Conservation (phyloP, 768 basidiomycete genomes). For the Rhodotorula toruloides region DNA sequence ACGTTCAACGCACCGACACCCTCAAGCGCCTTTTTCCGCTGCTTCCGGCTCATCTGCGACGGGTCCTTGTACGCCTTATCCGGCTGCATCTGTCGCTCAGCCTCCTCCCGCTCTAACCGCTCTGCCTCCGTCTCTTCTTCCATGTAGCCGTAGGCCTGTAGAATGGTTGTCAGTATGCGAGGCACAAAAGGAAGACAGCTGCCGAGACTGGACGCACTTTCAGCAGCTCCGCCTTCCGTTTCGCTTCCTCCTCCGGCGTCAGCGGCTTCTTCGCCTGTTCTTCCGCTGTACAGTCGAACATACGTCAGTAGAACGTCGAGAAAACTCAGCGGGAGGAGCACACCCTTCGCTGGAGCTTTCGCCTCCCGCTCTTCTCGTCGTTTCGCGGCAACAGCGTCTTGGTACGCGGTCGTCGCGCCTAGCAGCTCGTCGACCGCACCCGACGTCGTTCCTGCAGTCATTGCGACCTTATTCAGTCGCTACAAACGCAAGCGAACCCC, state of each 20-base stretch:
- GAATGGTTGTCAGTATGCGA: no score
- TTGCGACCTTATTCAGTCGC: no score
- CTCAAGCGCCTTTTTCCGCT: slow-evolving; percentile 35
- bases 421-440: slow-evolving; percentile 8
- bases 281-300: not conserved
- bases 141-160: slow-evolving; percentile 27
- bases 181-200: not conserved
- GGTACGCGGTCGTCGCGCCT: slow-evolving; percentile 9
- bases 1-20: slow-evolving; percentile 28
- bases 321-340: no score
- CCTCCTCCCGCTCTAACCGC: not conserved
- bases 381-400: slow-evolving; percentile 2
- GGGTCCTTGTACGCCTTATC: slow-evolving; percentile 21
- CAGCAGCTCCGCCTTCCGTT: slow-evolving; percentile 21
- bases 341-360: not conserved
- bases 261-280: slow-evolving; percentile 6
- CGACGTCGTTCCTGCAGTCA: slow-evolving; percentile 9
- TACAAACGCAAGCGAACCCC: not conserved
- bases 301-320: not conserved
- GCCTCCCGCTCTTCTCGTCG: slow-evolving; percentile 14
- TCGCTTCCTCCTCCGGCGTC: slow-evolving; percentile 25
- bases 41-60: slow-evolving; percentile 23
- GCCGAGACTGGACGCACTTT: slow-evolving; percentile 1
- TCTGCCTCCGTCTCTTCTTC: slow-evolving; percentile 25
- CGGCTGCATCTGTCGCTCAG: not conserved